Percentiles rank a stretch among this genome's conserved stretches.
phyloP scores from a whole-genome alignment of 345 rosid genomes.

The Anastatica hierochuntica region DNA sequence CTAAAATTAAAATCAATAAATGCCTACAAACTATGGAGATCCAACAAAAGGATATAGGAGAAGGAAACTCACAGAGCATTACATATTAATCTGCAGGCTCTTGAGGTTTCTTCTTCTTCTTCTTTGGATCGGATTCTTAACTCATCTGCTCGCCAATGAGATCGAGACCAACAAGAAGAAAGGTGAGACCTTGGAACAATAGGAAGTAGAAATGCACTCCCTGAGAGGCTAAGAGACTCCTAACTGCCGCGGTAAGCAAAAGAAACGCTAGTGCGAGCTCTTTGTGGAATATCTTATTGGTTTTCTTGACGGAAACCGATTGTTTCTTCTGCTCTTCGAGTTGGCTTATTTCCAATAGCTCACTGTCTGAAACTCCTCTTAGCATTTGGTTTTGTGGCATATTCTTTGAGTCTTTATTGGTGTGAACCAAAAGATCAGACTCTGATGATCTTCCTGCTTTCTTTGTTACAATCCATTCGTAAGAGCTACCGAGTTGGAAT shows the following conservation, averaged over 20 bases:
- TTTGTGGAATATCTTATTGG: slow-evolving; percentile 52
- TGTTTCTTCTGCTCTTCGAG: slow-evolving; percentile 51
- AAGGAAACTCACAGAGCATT: too few species aligned
- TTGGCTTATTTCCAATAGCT: slow-evolving; percentile 45
- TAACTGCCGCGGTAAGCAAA: slow-evolving; percentile 50
- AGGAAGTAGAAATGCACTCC: slow-evolving; percentile 89
- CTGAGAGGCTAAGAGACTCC: slow-evolving; percentile 80
- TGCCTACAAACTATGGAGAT: too few species aligned
- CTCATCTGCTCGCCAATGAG: slow-evolving; percentile 78
- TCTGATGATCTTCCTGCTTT: slow-evolving; percentile 78
- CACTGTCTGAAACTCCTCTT: slow-evolving; percentile 43
- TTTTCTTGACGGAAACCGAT: slow-evolving; percentile 31
- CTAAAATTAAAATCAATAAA: too few species aligned
- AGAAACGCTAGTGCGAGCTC: slow-evolving; percentile 68
- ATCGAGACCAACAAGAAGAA: slow-evolving; percentile 78
- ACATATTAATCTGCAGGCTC: too few species aligned
- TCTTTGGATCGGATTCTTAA: too few species aligned
- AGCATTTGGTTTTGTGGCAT: slow-evolving; percentile 28
- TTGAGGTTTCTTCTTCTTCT: too few species aligned
- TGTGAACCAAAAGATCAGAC: slow-evolving; percentile 48
- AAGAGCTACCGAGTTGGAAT: slow-evolving; percentile 63
- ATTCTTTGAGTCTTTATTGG: slow-evolving; percentile 52
- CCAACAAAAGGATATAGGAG: too few species aligned
- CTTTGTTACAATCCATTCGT: slow-evolving; percentile 82
- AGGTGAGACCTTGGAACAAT: slow-evolving; percentile 76